Percentiles rank a stretch among this genome's conserved stretches.
phyloP scores from a whole-genome alignment of 1,284 basidiomycete species.

The Pyrrhoderma lamaoense region DNA sequence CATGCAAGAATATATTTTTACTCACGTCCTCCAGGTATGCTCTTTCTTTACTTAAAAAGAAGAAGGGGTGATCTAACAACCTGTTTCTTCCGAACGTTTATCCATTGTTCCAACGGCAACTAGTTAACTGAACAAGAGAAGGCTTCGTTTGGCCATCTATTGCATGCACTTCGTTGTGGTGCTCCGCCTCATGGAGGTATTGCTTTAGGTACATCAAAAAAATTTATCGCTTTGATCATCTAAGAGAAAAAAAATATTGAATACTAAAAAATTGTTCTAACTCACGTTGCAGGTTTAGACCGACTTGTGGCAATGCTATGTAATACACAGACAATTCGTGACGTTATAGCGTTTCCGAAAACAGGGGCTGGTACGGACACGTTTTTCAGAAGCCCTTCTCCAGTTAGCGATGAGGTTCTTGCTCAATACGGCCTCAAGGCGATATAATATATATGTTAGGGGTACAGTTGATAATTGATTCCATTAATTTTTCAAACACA shows the following conservation, averaged over 20 bases:
- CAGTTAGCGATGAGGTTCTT: slow-evolving; percentile 48
- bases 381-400: slow-evolving; percentile 81
- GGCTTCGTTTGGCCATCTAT: slow-evolving; percentile 72
- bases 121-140: slow-evolving; percentile 71
- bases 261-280: background rate
- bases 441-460: slow-evolving; percentile 2
- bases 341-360: slow-evolving; percentile 97
- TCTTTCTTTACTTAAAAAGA: background rate
- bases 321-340: slow-evolving; percentile 77
- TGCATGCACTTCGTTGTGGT: slow-evolving; percentile 80
- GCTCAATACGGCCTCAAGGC: slow-evolving; percentile 54
- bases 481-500: background rate
- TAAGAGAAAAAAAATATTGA: slow-evolving; percentile 6
- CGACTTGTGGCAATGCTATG: slow-evolving; percentile 87
- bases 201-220: slow-evolving; percentile 59
- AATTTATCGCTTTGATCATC: slow-evolving; percentile 1
- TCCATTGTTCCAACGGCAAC: slow-evolving; percentile 11
- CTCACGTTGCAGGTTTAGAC: slow-evolving; percentile 66
- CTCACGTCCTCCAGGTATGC: slow-evolving; percentile 68
- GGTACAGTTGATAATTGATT: too few relatives aligned
- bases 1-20: slow-evolving; percentile 83
- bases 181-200: slow-evolving; percentile 97
- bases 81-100: slow-evolving; percentile 4
- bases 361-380: slow-evolving; percentile 78
- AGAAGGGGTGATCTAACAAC: background rate